Percentiles rank a stretch among this genome's conserved stretches.
phyloP scores from a whole-genome alignment of 148 eudicot genomes.

The Diospyros kaki region DNA sequence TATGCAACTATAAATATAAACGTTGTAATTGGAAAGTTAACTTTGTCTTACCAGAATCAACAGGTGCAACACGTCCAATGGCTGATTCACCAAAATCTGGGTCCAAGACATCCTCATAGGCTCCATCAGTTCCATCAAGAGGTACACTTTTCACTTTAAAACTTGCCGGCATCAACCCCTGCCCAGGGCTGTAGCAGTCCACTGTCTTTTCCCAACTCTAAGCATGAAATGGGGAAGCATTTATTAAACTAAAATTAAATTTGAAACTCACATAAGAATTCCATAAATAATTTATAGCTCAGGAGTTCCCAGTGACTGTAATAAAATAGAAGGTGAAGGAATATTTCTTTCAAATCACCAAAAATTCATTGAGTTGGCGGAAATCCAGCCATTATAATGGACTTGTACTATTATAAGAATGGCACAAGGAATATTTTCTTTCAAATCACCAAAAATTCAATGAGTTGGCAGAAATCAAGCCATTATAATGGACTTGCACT shows the following conservation, averaged over 20 bases:
- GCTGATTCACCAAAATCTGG: constrained; percentile 99
- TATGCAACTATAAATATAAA: background rate
- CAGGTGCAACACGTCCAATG: constrained; percentile 92
- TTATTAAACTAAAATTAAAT: constrained; percentile 7
- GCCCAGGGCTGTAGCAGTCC: constrained; percentile 86
- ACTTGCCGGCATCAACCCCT: constrained; percentile 97
- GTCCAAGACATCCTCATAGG: constrained; percentile 73
- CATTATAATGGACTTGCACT: background rate
- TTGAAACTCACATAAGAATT: no score
- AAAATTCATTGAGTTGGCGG: background rate
- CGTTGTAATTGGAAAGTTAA: background rate
- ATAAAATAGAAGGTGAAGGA: background rate
- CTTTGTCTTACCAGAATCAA: constrained; percentile 69
- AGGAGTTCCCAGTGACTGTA: background rate
- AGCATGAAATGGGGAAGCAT: background rate
- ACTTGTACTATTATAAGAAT: background rate
- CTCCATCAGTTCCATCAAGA: constrained; percentile 61
- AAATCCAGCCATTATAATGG: background rate
- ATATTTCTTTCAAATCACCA: background rate
- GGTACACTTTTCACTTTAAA: constrained; percentile 65
- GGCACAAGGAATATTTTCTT: background rate
- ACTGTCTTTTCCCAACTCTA: constrained; percentile 97
- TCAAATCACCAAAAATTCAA: background rate
- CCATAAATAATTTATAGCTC: background rate
- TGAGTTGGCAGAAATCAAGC: background rate